Evolutionary conservation across 2,329 filamentous ascomycete species (phyloP), one percentile per base, ranked within the genome.

Genomic region (Raffaelea deltoideospora): DNA sequence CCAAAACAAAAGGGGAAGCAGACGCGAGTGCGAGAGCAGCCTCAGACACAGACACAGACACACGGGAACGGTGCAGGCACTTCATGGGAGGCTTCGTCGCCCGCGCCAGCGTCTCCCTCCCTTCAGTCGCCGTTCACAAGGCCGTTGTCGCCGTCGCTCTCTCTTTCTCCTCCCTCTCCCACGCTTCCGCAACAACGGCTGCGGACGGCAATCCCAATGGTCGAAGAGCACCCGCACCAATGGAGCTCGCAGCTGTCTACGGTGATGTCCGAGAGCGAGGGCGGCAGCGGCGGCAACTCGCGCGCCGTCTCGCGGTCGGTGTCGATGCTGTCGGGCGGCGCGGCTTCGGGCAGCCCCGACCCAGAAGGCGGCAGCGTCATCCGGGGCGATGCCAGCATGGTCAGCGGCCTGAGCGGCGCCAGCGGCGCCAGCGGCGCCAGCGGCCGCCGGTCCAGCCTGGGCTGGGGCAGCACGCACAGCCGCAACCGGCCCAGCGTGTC

Each of bases 241-340:
- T 76, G 72, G 71, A 75, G 71, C 53, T 68, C 69, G 31, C 71
- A 75, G 52, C 60, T 77, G 30, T 78, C 74, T 28, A 75, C 72
- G 31, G 72, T 78, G 42, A 59, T 67, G 53, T 77, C 73, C 24
- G 73, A 75, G 50, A 70, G 68, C 48, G 73, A 78, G 43, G 60
- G 54, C 31, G 60, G 55, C 26, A 73, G 65, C 48, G 57, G 30
- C 22, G 29, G 23, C 20, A n/a, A n/a, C n/a, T 34, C 64, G 23
- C 59, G 60, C 28, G 59, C 55, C 27, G 57, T 53, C 14, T 70
- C 69, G 18, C 62, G 63, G 11, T 60, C 65, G 10, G 58, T 62
- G 35, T 69, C 65, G 5, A 50, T 58, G 6, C 46, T 57, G 9
- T 65, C 62, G 19, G 52, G 51, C 17, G 50, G 55, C 26, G 61